Evolutionary conservation across 2,329 filamentous ascomycete species (phyloP).

Genomic region (Fusarium sp.): DNA sequence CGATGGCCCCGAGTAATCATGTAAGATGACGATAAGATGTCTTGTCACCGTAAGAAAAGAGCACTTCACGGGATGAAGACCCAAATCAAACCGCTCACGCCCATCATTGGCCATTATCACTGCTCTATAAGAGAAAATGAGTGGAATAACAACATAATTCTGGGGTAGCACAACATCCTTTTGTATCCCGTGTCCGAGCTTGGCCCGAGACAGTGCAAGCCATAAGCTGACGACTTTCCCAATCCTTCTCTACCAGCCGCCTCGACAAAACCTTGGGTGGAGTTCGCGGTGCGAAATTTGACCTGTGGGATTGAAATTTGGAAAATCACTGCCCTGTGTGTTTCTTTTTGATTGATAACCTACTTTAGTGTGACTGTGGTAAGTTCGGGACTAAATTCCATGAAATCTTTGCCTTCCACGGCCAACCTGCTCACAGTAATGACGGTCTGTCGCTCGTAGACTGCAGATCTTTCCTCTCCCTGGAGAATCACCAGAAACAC

Average conservation of each 20-base stretch:
- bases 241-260: neutral
- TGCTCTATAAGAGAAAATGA: too few species aligned
- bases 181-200: neutral
- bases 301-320: neutral
- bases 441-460: neutral
- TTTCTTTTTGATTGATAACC: neutral
- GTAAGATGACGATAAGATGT: neutral
- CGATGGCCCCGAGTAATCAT: neutral
- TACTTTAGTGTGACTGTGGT: neutral
- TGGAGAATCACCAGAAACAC: neutral
- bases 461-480: neutral
- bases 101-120: neutral
- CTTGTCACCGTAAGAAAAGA: neutral
- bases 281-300: neutral
- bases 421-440: neutral
- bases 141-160: neutral
- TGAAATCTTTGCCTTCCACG: neutral
- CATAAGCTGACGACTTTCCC: neutral
- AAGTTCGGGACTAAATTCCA: neutral
- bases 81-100: neutral
- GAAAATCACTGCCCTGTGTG: neutral
- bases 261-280: neutral
- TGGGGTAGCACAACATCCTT: neutral
- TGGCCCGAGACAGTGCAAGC: neutral
- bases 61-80: neutral